Evolutionary conservation across 1,139 yeast genomes (phyloP), one percentile per base, ranked within the genome.

Genomic region (Pichia sp.): DNA sequence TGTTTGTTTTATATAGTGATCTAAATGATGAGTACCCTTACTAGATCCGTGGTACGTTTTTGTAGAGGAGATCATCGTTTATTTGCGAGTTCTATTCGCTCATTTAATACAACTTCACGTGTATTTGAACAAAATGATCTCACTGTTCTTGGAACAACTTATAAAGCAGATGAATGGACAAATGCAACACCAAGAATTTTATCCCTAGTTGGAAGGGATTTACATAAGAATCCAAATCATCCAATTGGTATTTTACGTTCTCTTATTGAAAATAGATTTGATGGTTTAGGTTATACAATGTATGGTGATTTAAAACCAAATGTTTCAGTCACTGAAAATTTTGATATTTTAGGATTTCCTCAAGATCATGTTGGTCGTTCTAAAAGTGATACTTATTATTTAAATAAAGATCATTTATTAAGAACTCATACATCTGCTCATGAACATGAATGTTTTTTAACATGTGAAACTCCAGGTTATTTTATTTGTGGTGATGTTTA

Each of bases 401-500:
- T 92, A 48, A 90, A 92, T 64, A 71, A 79, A 48, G 73, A 74
- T 16, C 69, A 82, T 36, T 68, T 94, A 34, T 68, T 92, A 50
- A 71, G 64, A 57, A 92, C 99, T 0, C 99, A 92, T 60, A 92
- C 99, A 0, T 89, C 97, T 1, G 98, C 98, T 0, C 99, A 92
- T 63, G 98, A 92, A 64, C 76, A 77, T 52, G 89, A 85, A 58
- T 87, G 96, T 60, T 92, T 89, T 65, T 70, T 70, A 41, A 59
- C 64, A 3, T 73, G 82, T 45, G 60, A 72, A 31, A 86, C 95
- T 0, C 90, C 95, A 0, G 98, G 97, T 0, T 92, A 87, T 63
- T 74, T 92, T 54, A 89, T 94, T 47, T 77, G 95, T 12, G 98
- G 98, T 1, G 98, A 94, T 63, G 98, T 92, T 7, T 92, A 90